phyloP scores from a whole-genome alignment of 768 basidiomycete genomes.

The Amyloporia xantha region DNA sequence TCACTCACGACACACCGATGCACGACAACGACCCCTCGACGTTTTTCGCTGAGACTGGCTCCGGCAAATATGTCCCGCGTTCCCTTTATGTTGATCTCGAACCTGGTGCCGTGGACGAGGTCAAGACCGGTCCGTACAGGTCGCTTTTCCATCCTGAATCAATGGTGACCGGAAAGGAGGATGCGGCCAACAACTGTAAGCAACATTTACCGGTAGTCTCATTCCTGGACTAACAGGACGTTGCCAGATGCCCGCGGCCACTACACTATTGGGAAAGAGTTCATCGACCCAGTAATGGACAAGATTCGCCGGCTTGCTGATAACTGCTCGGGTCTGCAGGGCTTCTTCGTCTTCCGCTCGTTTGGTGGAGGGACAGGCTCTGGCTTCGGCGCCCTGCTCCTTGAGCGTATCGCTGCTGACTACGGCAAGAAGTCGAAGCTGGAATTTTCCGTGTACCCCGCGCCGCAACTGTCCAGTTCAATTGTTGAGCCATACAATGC shows the following conservation, averaged over 20 bases:
- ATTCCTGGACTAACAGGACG: slow-evolving; percentile 11
- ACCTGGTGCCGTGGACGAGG: slow-evolving; percentile 92
- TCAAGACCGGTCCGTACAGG: slow-evolving; percentile 87
- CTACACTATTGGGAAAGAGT: slow-evolving; percentile 97
- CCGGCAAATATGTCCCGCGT: slow-evolving; percentile 93
- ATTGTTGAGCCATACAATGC: slow-evolving; percentile 99
- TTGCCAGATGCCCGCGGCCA: slow-evolving; percentile 89
- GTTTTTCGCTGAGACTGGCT: slow-evolving; percentile 94
- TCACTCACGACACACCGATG: slow-evolving; percentile 49
- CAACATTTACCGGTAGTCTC: slow-evolving; percentile 8
- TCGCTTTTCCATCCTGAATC: slow-evolving; percentile 97
- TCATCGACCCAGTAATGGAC: slow-evolving; percentile 95
- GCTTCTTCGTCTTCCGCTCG: slow-evolving; percentile 99
- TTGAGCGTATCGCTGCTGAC: slow-evolving; percentile 93
- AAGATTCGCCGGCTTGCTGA: slow-evolving; percentile 91
- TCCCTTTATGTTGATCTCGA: slow-evolving; percentile 96
- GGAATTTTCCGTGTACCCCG: slow-evolving; percentile 96
- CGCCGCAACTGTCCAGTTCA: slow-evolving; percentile 87
- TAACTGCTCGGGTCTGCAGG: slow-evolving; percentile 94
- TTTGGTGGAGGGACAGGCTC: slow-evolving; percentile 99
- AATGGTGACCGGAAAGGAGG: slow-evolving; percentile 96
- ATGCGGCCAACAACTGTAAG: slow-evolving; percentile 98
- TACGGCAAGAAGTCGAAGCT: slow-evolving; percentile 99
- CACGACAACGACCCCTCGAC: slow-evolving; percentile 90
- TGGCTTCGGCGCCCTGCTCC: slow-evolving; percentile 92